Evolutionary conservation across 202 grass and related monocot genomes (phyloP).

Genomic region (Setaria viridis): DNA sequence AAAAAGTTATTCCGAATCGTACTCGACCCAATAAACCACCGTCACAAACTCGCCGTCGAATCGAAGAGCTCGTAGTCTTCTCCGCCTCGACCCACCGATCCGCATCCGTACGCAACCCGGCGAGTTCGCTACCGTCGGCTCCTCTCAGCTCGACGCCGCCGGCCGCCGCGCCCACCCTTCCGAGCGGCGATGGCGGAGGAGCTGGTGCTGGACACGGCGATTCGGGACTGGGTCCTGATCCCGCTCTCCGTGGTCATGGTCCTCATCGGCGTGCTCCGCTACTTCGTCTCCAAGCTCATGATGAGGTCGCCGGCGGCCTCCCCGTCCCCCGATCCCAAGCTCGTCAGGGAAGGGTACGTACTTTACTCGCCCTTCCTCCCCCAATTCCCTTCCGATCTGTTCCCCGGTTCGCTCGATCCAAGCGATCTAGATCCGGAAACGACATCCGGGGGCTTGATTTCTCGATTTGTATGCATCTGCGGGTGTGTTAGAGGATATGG

Average conservation of each 20-base stretch:
- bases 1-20: background rate
- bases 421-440: constrained; percentile 54
- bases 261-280: constrained; percentile 93
- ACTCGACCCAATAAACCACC: background rate
- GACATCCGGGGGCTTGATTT: background rate
- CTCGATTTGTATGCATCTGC: background rate
- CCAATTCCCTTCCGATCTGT: constrained; percentile 41
- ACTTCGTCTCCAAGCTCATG: constrained; percentile 98
- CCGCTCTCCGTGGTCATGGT: constrained; percentile 98
- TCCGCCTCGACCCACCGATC: constrained; percentile 39
- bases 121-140: background rate
- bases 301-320: constrained; percentile 63
- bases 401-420: constrained; percentile 22
- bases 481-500: background rate
- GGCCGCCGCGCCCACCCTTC: background rate
- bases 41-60: background rate
- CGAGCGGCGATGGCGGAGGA: constrained; percentile 74
- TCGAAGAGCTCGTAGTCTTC: background rate
- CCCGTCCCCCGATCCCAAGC: constrained; percentile 62
- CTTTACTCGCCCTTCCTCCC: background rate
- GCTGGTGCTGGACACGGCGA: constrained; percentile 91
- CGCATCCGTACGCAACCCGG: constrained; percentile 23
- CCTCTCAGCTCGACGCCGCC: constrained; percentile 34
- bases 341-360: constrained; percentile 78
- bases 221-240: constrained; percentile 94